Base-by-base conservation (phyloP, 768 basidiomycete species). In the Pulveroboletus sp. region DNA sequence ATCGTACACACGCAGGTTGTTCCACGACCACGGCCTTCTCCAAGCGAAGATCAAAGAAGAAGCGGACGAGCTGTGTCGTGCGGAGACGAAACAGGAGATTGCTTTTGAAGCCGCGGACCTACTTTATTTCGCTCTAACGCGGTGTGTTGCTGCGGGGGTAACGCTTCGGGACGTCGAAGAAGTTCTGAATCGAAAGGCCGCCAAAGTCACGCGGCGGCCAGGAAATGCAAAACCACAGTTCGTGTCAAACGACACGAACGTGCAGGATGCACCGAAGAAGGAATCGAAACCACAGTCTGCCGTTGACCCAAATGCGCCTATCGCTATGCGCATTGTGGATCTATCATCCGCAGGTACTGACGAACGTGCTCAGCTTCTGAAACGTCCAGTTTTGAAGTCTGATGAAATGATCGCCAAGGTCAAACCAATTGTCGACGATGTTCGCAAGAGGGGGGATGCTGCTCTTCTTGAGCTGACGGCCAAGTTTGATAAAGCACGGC, bases 41-140 rank as follows among this genome's bases (percentile, higher is more conserved):
- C 80, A 76, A 39, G 86, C 93, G 43, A 99, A 99, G 75, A 93
- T 99, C 55, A 91, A 89, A 84, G 97, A 99, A 69, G 97, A 99
- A 66, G 97, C 97, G 0, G 90, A 95, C 59, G 97, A 99, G 67
- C 78, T 99, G n/a, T 95, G 93, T 64, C 76, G 76, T 16, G 91
- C 91, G 20, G 73, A 81, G 57, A 80, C 81, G 2, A 80, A 80
- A 61, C 83, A 88, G 40, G 90, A 97, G 25, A 73, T 97, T 14
- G 89, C 94, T 2, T 95, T 94, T 52, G 97, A 99, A 69, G 90
- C 94, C 7, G 95, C 94, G 1, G 97, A 99, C 70, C 74, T 99
- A 20, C 61, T 95, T 35, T 99, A 98, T 72, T 99, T 99, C 63
- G 81, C 87, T 1, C 69, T 99, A 58, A 81, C 89, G 19, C 84